Percentiles rank a stretch among this genome's conserved stretches.
phyloP scores from a whole-genome alignment of 192 early-diverging fungal genomes.

The Podila minutissima region DNA sequence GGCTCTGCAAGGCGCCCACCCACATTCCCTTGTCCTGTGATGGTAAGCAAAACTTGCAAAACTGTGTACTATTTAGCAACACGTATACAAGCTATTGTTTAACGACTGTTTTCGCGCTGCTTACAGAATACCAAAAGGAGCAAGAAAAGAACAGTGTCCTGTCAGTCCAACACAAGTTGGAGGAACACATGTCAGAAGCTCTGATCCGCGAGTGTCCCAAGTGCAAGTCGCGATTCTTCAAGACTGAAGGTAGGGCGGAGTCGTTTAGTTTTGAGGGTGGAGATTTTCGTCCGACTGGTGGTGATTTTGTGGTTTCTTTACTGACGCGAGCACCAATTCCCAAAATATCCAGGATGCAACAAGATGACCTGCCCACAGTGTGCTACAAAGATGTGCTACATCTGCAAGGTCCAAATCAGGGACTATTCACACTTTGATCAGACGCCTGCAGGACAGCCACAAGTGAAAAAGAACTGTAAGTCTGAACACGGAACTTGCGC shows the following conservation, averaged over 20 bases:
- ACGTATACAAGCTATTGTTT: no score
- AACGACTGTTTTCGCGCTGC: no score
- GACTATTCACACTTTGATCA: slow-evolving; percentile 64
- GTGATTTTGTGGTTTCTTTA: no score
- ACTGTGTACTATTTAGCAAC: no score
- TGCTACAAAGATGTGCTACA: slow-evolving; percentile 55
- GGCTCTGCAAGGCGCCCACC: slow-evolving; percentile 56
- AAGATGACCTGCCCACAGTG: slow-evolving; percentile 67
- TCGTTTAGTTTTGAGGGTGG: neutral
- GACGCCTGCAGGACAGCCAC: slow-evolving; percentile 18
- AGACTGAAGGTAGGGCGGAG: slow-evolving; percentile 32
- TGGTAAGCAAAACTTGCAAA: slow-evolving; percentile 18
- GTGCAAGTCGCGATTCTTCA: slow-evolving; percentile 57
- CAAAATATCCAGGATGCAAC: slow-evolving; percentile 53
- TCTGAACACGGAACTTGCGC: neutral
- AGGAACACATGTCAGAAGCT: slow-evolving; percentile 67
- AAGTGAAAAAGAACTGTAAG: slow-evolving; percentile 19
- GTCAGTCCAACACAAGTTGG: slow-evolving; percentile 58
- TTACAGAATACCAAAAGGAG: slow-evolving; percentile 52
- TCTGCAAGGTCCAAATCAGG: slow-evolving; percentile 55
- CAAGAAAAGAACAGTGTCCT: slow-evolving; percentile 42
- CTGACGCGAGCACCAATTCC: neutral
- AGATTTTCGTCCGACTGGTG: neutral
- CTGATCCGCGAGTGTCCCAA: slow-evolving; percentile 63
- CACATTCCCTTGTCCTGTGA: slow-evolving; percentile 66